Evolutionary conservation across 306 rosid genomes (phyloP).

Genomic region (Spatholobus suberectus): DNA sequence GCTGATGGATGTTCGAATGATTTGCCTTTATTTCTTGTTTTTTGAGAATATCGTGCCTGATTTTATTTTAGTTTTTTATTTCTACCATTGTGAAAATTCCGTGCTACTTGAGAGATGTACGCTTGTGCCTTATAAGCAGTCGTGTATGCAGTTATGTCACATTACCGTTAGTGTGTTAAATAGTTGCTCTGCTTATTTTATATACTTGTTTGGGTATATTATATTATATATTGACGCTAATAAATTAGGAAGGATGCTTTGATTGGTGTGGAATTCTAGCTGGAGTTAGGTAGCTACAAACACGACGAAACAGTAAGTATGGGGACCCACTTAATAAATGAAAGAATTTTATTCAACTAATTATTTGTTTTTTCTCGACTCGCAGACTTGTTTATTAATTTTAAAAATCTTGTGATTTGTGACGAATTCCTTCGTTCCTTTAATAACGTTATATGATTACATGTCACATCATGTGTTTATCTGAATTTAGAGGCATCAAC

Average conservation of each 20-base stretch:
- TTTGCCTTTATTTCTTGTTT: constrained; percentile 40
- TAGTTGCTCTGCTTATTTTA: constrained; percentile 8
- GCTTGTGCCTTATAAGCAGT: constrained; percentile 17
- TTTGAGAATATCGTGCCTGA: constrained; percentile 37
- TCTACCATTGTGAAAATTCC: constrained; percentile 32
- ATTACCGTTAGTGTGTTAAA: constrained; percentile 15
- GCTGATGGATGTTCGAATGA: constrained; percentile 28
- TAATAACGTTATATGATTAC: background rate
- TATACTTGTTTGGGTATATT: background rate
- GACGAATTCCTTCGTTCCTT: background rate
- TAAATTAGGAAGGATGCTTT: background rate
- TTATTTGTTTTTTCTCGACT: background rate
- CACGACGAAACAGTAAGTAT: background rate
- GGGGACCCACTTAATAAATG: background rate
- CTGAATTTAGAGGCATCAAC: background rate
- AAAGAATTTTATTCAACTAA: background rate
- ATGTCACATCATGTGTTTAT: background rate
- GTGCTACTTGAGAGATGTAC: constrained; percentile 17
- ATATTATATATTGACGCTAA: background rate
- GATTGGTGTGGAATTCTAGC: background rate
- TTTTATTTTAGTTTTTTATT: constrained; percentile 14
- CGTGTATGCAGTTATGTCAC: constrained; percentile 38
- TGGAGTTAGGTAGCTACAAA: background rate
- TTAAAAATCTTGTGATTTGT: background rate
- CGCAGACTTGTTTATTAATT: background rate